These are phyloP conservation scores for Brassica cretica DNA, from an alignment of 345 rosid species.

Conservation along the genomic window DNA sequence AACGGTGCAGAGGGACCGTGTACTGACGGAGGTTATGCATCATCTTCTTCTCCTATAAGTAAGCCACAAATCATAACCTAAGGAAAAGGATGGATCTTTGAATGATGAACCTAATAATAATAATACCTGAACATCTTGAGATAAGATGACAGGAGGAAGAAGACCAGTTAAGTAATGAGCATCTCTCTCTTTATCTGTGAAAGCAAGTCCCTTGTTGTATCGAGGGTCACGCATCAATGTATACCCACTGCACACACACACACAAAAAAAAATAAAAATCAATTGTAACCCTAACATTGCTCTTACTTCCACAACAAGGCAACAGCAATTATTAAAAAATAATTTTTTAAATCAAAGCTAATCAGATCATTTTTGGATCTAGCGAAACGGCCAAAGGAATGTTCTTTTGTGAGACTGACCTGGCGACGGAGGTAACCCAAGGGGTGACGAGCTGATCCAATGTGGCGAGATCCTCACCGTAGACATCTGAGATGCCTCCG, in stretches of 20 bases:
- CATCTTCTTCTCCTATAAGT: slow-evolving; percentile 52
- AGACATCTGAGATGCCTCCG: slow-evolving; percentile 32
- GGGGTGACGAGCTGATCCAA: slow-evolving; percentile 44
- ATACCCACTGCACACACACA: slow-evolving; percentile 56
- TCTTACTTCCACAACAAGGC: slow-evolving; percentile 23
- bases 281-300: background rate
- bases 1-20: slow-evolving; percentile 81
- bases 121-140: slow-evolving; percentile 81
- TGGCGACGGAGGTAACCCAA: slow-evolving; percentile 41
- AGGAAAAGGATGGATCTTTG: background rate
- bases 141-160: slow-evolving; percentile 70
- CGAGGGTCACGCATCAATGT: slow-evolving; percentile 81
- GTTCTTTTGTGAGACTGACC: background rate
- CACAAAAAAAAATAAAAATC: too few relatives aligned
- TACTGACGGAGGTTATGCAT: slow-evolving; percentile 84
- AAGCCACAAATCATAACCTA: slow-evolving; percentile 2
- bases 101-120: background rate
- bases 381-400: background rate
- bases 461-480: slow-evolving; percentile 38
- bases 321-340: background rate
- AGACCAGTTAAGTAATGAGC: slow-evolving; percentile 92
- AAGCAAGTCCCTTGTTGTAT: slow-evolving; percentile 92
- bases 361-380: background rate
- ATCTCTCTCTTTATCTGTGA: slow-evolving; percentile 82
- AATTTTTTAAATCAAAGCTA: too few relatives aligned